phyloP scores from a whole-genome alignment of 2,329 filamentous ascomycete genomes.

The Cercospora berteroae region DNA sequence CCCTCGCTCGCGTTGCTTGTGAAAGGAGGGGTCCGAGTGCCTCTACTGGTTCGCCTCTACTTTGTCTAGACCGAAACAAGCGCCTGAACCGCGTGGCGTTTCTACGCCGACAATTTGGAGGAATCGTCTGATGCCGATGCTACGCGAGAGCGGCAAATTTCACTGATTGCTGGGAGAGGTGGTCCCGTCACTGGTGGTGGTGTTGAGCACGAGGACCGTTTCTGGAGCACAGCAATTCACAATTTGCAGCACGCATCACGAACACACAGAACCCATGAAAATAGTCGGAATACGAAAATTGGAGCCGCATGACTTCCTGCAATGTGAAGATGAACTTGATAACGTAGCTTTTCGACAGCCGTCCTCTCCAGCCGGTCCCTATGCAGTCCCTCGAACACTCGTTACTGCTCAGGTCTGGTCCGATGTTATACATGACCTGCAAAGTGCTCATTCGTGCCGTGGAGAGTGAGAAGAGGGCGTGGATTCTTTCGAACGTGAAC shows the following conservation, averaged over 20 bases:
- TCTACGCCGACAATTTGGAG: neutral
- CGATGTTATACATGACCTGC: neutral
- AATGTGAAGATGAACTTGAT: neutral
- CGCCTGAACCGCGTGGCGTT: slow-evolving; percentile 10
- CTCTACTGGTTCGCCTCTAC: slow-evolving; percentile 8
- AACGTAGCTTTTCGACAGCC: neutral
- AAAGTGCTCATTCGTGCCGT: slow-evolving; percentile 1
- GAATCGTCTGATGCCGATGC: neutral
- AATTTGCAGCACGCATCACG: neutral
- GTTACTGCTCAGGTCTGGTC: neutral
- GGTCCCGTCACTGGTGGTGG: neutral
- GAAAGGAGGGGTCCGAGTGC: neutral
- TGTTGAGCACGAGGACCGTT: neutral
- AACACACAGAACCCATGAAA: neutral
- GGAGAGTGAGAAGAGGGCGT: slow-evolving; percentile 1
- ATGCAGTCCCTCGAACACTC: neutral
- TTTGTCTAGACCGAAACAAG: slow-evolving; percentile 10
- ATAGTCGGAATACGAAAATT: neutral
- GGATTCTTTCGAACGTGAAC: slow-evolving; percentile 25
- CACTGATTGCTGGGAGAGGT: neutral
- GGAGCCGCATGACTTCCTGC: neutral
- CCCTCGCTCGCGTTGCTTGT: neutral
- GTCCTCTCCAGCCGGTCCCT: neutral
- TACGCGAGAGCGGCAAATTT: neutral
- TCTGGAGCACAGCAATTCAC: neutral